Evolutionary conservation across 2,329 filamentous ascomycete genomes (phyloP).

Genomic region (Dothistroma septosporum): DNA sequence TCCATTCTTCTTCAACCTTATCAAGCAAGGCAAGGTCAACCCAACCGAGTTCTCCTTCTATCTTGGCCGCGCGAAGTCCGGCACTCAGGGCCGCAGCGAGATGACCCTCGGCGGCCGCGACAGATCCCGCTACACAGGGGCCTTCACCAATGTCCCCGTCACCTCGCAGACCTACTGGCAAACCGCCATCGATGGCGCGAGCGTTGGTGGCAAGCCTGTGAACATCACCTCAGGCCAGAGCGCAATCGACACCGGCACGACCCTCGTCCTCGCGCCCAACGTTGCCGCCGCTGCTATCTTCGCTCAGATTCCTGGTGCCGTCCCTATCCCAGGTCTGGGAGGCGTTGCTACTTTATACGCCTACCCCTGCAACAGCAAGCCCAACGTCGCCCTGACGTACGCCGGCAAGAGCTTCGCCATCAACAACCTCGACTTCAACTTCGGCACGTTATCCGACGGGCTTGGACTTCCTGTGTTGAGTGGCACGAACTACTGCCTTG

Average conservation of each 20-base stretch:
- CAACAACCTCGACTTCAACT: slow-evolving; percentile 24
- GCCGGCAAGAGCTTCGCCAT: slow-evolving; percentile 27
- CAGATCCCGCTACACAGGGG: slow-evolving; percentile 21
- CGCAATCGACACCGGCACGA: slow-evolving; percentile 31
- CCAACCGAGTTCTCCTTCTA: slow-evolving; percentile 31
- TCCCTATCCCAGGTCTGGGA: slow-evolving; percentile 25
- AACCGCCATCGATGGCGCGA: slow-evolving; percentile 25
- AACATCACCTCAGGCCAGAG: slow-evolving; percentile 19
- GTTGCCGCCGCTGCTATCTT: slow-evolving; percentile 31
- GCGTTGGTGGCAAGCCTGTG: slow-evolving; percentile 12
- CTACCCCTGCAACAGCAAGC: slow-evolving; percentile 33
- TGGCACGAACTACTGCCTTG: slow-evolving; percentile 5
- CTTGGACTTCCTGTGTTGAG: slow-evolving; percentile 16
- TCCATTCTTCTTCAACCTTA: slow-evolving; percentile 28
- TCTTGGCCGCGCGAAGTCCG: slow-evolving; percentile 23
- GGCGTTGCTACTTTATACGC: slow-evolving; percentile 25
- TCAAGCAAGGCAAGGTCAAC: slow-evolving; percentile 23
- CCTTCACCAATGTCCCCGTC: slow-evolving; percentile 25
- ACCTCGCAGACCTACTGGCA: slow-evolving; percentile 29
- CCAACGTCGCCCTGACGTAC: slow-evolving; percentile 27
- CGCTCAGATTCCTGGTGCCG: slow-evolving; percentile 33
- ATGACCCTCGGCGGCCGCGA: slow-evolving; percentile 29
- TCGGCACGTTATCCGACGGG: slow-evolving; percentile 18
- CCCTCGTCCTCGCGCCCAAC: slow-evolving; percentile 34
- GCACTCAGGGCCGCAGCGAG: slow-evolving; percentile 22